These are phyloP conservation scores for Lasiodiplodia sp. DNA, from an alignment of 2,329 filamentous ascomycete species.

Conservation along the genomic window DNA sequence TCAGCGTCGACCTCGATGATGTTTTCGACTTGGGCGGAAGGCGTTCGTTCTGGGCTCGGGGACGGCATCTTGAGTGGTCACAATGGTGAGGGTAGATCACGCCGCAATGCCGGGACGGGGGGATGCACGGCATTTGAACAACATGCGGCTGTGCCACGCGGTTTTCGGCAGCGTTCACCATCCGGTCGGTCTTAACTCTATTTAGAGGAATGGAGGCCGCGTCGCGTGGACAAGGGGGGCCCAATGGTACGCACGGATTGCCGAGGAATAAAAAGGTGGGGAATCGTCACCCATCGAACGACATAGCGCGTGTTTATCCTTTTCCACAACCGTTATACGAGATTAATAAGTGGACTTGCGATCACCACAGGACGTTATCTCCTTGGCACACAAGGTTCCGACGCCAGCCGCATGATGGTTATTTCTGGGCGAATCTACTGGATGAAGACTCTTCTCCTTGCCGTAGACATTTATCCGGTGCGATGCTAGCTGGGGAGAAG, in stretches of 20 bases:
- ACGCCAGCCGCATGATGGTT: neutral
- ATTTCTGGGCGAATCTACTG: neutral
- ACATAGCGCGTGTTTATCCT: neutral
- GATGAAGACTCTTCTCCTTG: neutral
- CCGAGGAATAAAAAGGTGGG: neutral
- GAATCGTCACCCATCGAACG: no score
- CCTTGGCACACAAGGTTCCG: neutral
- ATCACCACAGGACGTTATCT: neutral
- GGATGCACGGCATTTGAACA: neutral
- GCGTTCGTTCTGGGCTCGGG: neutral
- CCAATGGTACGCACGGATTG: conserved; percentile 4
- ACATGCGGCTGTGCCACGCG: neutral
- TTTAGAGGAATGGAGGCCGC: neutral
- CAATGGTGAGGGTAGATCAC: neutral
- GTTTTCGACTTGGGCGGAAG: neutral
- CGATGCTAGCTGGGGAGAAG: neutral
- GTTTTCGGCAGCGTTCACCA: neutral
- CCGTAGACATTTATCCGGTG: neutral
- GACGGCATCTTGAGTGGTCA: neutral
- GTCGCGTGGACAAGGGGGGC: neutral
- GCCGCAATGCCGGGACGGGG: neutral
- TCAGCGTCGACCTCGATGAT: conserved; percentile 12
- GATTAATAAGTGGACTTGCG: neutral
- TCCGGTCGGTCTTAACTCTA: neutral
- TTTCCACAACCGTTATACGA: neutral